Evolutionary conservation across 768 basidiomycete genomes (phyloP).

Genomic region (Tylopilus subfusipes): DNA sequence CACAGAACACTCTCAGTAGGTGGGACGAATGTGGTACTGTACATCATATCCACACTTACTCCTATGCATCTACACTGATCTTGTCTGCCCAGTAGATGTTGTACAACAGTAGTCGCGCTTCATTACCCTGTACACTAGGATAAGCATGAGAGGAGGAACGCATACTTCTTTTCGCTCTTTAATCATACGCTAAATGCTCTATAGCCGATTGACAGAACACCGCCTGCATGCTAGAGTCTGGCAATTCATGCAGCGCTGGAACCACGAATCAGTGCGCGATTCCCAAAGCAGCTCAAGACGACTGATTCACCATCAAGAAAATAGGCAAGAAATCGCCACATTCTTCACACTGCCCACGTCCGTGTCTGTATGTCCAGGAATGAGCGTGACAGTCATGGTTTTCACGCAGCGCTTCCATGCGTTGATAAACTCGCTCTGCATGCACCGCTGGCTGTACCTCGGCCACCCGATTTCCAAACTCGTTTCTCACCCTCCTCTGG

Average conservation of each 20-base stretch:
- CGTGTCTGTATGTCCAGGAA: constrained; percentile 43
- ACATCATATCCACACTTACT: not conserved
- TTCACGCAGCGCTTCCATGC: constrained; percentile 38
- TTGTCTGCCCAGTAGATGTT: not conserved
- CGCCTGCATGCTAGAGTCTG: constrained; percentile 25
- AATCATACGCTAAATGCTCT: not conserved
- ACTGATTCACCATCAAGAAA: constrained; percentile 46
- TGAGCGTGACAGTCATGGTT: constrained; percentile 54
- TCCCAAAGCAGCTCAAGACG: not conserved
- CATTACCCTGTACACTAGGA: not conserved
- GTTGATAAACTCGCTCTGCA: constrained; percentile 16
- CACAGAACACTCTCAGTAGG: not conserved
- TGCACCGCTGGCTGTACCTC: constrained; percentile 15
- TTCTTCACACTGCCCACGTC: constrained; percentile 44
- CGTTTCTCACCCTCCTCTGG: constrained; percentile 21
- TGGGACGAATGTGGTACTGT: not conserved
- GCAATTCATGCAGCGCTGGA: constrained; percentile 23
- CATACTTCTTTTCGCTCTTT: not conserved
- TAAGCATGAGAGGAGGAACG: not conserved
- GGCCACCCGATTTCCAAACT: constrained; percentile 19
- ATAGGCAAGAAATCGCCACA: constrained; percentile 38
- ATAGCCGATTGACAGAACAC: constrained; percentile 29
- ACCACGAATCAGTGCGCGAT: not conserved
- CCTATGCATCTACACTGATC: not conserved
- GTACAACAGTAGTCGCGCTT: not conserved